Percentiles rank a stretch among this genome's conserved stretches.
These are phyloP conservation scores for Microsporum canis DNA, from an alignment of 2,329 filamentous ascomycete species.

Conservation along the genomic window DNA sequence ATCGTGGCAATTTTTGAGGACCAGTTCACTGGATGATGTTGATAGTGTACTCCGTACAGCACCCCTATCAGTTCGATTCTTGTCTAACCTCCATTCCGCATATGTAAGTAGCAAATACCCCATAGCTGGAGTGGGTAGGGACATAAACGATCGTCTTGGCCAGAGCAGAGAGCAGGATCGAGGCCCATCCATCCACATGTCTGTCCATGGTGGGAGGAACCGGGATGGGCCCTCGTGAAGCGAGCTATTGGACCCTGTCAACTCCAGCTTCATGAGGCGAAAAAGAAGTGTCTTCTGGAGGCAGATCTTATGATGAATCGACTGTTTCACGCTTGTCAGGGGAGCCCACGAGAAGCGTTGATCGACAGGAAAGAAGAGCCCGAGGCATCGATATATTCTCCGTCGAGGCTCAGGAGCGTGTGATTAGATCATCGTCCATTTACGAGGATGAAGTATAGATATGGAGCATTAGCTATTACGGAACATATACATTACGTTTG, in stretches of 20 bases:
- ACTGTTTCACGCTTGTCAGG: not conserved
- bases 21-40: not conserved
- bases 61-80: too few species aligned
- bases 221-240: not conserved
- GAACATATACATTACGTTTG: not conserved
- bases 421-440: not conserved
- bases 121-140: not conserved
- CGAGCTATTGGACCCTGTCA: not conserved
- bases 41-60: not conserved
- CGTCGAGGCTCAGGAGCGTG: not conserved
- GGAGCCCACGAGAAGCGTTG: not conserved
- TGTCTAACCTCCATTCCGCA: too few species aligned
- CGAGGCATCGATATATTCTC: not conserved
- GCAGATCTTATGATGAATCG: not conserved
- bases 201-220: not conserved
- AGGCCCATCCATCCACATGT: not conserved
- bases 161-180: not conserved
- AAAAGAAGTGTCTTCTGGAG: not conserved
- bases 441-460: not conserved
- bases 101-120: not conserved
- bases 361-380: not conserved
- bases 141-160: not conserved
- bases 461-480: not conserved
- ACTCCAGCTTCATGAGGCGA: not conserved
- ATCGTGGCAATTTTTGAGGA: not conserved